Base-by-base conservation (phyloP, 257 asterid genomes). In the Ehretia macrophylla region DNA sequence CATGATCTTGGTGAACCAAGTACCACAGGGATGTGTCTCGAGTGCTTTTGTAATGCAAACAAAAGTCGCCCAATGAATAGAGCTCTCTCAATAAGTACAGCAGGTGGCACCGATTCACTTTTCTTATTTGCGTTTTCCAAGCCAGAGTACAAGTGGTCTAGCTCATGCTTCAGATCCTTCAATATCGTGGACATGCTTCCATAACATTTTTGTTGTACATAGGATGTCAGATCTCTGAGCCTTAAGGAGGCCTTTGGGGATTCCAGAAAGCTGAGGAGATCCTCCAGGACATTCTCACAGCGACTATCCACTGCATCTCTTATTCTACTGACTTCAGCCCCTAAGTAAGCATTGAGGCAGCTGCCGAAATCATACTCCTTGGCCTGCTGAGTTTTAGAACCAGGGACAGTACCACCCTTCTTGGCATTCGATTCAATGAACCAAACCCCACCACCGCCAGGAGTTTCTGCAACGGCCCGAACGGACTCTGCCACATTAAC, bases 1-100 rank as follows among this genome's bases (percentile, higher is more conserved):
- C 99, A 93, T 66, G 85, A 85, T 77, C 99, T 85, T 42, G 96
- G 97, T 64, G 96, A 89, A 68, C 99, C 99, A 62, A 93, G 95
- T 66, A 93, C 65, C 40, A 86, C 73, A n/a, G 95, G 89, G 40
- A 93, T 79, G 79, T 89, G 99, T 74, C 73, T 82, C 42, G 96
- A 87, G 73, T 93, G 92, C 86, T 86, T 93, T 68, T 85, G 97
- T 76, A 93, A 84, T 38, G 97, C 96, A 81, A 86, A 93, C 64
- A 89, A 66, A 68, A 93, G 96, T 59, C 97, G 82, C 50, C 99
- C 97, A 50, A 89, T 80, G 72, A 89, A 86, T 69, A 93, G 72
- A 37, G 97, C 79, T 75, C 94, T 83, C 80, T 89, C 96, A 62
- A 89, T 92, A 60, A 85, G 74, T 69, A 89, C 73, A 63, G 84